These are phyloP conservation scores for Penicillium salamii DNA, from an alignment of 495 filamentous ascomycete species.

Conservation along the genomic window DNA sequence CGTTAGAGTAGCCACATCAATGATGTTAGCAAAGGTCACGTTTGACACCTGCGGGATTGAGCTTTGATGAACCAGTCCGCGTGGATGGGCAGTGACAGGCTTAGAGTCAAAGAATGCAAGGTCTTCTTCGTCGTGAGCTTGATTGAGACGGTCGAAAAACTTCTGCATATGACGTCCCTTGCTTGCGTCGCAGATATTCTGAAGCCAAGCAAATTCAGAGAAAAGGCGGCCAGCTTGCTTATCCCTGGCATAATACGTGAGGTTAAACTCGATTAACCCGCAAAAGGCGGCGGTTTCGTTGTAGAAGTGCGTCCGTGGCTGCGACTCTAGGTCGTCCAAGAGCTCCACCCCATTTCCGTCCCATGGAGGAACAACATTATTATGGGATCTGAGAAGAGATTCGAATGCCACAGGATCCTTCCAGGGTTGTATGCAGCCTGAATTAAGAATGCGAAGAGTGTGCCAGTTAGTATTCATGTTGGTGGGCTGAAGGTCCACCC, in stretches of 20 bases:
- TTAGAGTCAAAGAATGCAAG: conserved; percentile 18
- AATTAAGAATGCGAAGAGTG: conserved; percentile 52
- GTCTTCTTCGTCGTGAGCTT: conserved; percentile 11
- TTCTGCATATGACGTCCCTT: conserved; percentile 36
- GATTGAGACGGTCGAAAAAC: conserved; percentile 30
- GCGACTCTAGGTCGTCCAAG: conserved; percentile 17
- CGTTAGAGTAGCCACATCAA: conserved; percentile 51
- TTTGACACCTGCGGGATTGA: conserved; percentile 47
- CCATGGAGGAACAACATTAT: conserved; percentile 39
- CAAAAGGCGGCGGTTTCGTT: conserved; percentile 35
- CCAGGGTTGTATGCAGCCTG: conserved; percentile 35
- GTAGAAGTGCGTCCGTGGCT: conserved; percentile 33
- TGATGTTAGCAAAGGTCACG: conserved; percentile 45
- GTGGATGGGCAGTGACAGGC: conserved; percentile 7
- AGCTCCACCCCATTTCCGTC: conserved; percentile 16
- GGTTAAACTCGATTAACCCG: conserved; percentile 37
- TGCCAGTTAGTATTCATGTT: conserved; percentile 44
- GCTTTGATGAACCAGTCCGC: conserved; percentile 19
- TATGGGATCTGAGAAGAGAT: conserved; percentile 28
- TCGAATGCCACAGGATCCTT: conserved; percentile 41
- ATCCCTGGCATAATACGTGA: conserved; percentile 25
- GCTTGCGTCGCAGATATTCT: conserved; percentile 36
- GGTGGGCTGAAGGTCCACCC: conserved; percentile 22
- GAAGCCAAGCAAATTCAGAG: conserved; percentile 32
- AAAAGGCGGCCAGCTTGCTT: conserved; percentile 30